phyloP scores from a whole-genome alignment of 2,329 filamentous ascomycete species.

The Aplosporella prunicola region DNA sequence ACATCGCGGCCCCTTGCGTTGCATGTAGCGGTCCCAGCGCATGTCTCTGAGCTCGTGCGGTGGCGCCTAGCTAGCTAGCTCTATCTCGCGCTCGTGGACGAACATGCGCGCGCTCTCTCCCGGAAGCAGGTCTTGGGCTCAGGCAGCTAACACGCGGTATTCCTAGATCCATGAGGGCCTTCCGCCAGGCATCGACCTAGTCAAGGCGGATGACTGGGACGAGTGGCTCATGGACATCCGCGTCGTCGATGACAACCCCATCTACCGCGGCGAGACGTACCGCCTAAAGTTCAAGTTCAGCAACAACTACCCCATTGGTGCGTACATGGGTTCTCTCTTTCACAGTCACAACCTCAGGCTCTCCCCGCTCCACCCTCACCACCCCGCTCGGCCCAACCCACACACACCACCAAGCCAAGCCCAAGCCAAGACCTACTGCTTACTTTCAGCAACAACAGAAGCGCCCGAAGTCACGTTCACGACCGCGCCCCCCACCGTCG shows the following conservation, averaged over 20 bases:
- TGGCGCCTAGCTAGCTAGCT: too few relatives aligned
- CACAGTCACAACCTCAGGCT: background rate
- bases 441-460: conserved; percentile 45
- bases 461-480: conserved; percentile 91
- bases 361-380: background rate
- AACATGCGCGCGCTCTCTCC: too few relatives aligned
- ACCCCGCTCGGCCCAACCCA: background rate
- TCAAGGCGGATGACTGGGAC: conserved; percentile 71
- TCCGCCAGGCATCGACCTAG: conserved; percentile 63
- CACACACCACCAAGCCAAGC: background rate
- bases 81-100: too few relatives aligned
- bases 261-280: conserved; percentile 74
- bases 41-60: too few relatives aligned
- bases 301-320: conserved; percentile 82
- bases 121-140: background rate
- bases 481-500: conserved; percentile 42
- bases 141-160: background rate
- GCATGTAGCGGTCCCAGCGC: too few relatives aligned
- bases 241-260: conserved; percentile 85
- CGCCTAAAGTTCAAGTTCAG: conserved; percentile 82
- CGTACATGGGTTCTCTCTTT: conserved; percentile 15
- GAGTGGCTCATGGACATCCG: conserved; percentile 90
- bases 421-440: background rate
- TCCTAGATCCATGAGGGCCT: conserved; percentile 47
- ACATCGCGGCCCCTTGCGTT: too few relatives aligned